Percentiles rank a stretch among this genome's conserved stretches.
Conservation (phyloP, 2,329 filamentous ascomycete genomes). For the Dactylellina drechsleri region DNA sequence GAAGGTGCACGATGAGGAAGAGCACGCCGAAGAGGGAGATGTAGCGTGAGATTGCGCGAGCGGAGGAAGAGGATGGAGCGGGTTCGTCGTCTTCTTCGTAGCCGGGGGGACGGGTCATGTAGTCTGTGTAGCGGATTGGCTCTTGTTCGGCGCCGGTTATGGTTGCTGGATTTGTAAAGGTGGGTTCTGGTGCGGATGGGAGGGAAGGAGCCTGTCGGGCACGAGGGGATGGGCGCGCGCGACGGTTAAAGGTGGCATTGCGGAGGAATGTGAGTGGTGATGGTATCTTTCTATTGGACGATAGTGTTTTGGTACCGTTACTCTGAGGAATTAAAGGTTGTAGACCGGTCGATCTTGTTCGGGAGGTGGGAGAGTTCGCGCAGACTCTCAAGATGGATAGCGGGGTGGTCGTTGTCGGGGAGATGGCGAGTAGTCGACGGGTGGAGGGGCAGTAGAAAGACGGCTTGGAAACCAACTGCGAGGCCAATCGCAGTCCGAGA, state of each 20-base stretch:
- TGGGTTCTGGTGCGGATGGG: conserved; percentile 37
- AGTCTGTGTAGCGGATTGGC: conserved; percentile 43
- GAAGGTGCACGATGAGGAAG: conserved; percentile 24
- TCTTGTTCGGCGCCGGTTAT: conserved; percentile 46
- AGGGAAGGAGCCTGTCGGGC: conserved; percentile 23
- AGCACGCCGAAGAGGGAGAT: conserved; percentile 31
- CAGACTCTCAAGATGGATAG: conserved; percentile 1
- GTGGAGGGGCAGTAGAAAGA: conserved; percentile 16
- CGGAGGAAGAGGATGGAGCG: conserved; percentile 11
- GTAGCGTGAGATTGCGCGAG: conserved; percentile 38
- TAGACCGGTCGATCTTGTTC: conserved; percentile 29
- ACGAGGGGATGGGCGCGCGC: conserved; percentile 24
- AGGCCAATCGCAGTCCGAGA: conserved; percentile 46
- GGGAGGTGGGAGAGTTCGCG: conserved; percentile 3
- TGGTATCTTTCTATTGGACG: neutral
- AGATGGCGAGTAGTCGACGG: conserved; percentile 13
- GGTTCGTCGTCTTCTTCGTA: conserved; percentile 2
- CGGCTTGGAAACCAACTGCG: conserved; percentile 38
- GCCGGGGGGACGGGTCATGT: conserved; percentile 20
- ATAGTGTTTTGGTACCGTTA: neutral
- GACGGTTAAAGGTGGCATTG: conserved; percentile 29
- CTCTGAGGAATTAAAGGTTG: neutral
- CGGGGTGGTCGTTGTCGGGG: neutral
- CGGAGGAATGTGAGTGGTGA: conserved; percentile 28
- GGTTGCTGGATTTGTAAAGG: conserved; percentile 38